Base-by-base conservation (phyloP, 805 yeast genomes). In the Helenozyma rhizophorensis region DNA sequence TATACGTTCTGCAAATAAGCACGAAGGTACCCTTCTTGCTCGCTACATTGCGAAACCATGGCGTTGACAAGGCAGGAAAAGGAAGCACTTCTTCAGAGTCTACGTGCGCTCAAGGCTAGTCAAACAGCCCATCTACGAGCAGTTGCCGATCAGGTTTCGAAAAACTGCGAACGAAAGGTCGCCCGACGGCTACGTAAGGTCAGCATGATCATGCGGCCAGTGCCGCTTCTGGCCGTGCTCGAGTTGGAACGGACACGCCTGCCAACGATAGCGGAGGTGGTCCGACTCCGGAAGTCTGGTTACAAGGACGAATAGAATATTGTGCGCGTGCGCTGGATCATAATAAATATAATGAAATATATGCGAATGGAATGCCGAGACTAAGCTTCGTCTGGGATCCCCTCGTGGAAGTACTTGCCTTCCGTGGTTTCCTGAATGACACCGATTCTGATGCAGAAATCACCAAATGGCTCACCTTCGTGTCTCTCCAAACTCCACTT, bases 391-490 rank as follows among this genome's bases (percentile, higher is more conserved):
- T 82, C 95, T 21, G 90, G 82, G 42, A 90, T 77, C 53, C 85
- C 93, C 40, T 90, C 97, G 71, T 94, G 95, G 86, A 93, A 89
- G 58, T 76, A 81, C 58, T 82, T 85, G 43, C 97, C 97, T 59
- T 86, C 95, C 27, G 76, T 63, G 18, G 97, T 89, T 42, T 89
- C 93, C 52, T 79, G 80, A 54, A 90, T 87, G 38, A 86, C 75
- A n/a, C 94, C 96, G 30, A 68, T 73, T 65, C 97, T 79, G 44
- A 90, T 74, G 44, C 83, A 76, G 70, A 84, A 90, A 58, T 90
- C 97, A 54, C 97, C 97, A 52, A 90, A 90, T 34, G 86, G 96
- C 61, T 90, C 97, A 37, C 87, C 90, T 8, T 88, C 94, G 27
- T 73, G 58, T 65, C 97, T 80, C 62, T 90, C 97, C 48, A 83